A percentile compares a stretch with the other conserved stretches of the same genome.
These are phyloP conservation scores for Pichia paraexigua DNA, from an alignment of 805 yeast species.

Conservation along the genomic window DNA sequence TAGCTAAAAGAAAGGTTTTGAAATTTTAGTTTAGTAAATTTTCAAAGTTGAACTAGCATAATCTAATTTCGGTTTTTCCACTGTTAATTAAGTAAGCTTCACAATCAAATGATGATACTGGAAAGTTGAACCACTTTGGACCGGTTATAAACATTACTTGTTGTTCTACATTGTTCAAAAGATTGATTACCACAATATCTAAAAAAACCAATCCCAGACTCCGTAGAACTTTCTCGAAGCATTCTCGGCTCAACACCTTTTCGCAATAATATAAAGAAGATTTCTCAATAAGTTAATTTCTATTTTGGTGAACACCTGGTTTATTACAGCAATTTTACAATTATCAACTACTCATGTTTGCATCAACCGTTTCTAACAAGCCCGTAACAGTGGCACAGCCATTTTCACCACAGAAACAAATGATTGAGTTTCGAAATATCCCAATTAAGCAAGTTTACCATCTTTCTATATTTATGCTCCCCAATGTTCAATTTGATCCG, in stretches of 20 bases:
- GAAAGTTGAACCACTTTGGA: no score
- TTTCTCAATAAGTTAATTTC: neutral
- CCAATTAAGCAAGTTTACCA: conserved; percentile 53
- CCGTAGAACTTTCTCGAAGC: neutral
- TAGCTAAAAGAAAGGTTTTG: no score
- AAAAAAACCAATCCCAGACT: no score
- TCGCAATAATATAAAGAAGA: neutral
- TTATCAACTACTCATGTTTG: conserved; percentile 21
- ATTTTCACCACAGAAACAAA: conserved; percentile 61
- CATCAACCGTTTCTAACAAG: conserved; percentile 27
- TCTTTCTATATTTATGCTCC: conserved; percentile 76
- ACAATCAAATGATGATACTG: no score
- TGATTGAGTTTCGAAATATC: conserved; percentile 55
- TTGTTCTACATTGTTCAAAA: no score
- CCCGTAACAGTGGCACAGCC: conserved; percentile 47
- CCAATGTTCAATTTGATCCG: conserved; percentile 67
- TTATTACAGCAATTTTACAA: neutral
- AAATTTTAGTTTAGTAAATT: no score
- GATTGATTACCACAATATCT: no score
- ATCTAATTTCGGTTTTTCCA: no score
- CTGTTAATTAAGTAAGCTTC: no score
- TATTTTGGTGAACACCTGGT: neutral
- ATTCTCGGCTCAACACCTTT: neutral
- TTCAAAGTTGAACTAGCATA: no score
- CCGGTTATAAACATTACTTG: no score